Base-by-base conservation (phyloP, 805 yeast species). In the Candida gorgasii region DNA sequence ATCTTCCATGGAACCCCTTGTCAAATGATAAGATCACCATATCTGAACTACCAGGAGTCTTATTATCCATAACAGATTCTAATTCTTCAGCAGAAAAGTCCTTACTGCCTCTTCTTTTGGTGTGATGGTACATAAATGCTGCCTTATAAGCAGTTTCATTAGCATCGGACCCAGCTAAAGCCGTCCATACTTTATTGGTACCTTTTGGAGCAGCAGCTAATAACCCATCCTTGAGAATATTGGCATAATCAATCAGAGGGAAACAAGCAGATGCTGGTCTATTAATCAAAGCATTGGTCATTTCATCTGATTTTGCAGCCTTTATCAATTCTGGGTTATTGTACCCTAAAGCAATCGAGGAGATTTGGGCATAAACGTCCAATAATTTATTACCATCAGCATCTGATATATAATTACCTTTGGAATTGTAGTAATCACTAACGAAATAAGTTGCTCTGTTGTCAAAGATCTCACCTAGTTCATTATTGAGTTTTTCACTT, bases 111-210 rank as follows among this genome's bases (percentile, higher is more conserved):
- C 88, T 74, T 48, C 64, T 67, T 49, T 74, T 71, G 22, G 79
- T 73, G 51, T 76, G 80, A 58, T 75, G 79, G 59, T 76, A 79
- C 78, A 82, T 80, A 57, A 80, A 80, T 1, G 85, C 86, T 12
- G 88, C 88, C 53, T 82, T 82, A 63, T 72, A 80, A 1, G 88
- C 88, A 46, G 81, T 72, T 58, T 82, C 88, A 51, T 82, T 82
- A 41, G 87, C 87, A 59, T 78, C 81, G 2, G 87, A 80, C 36
- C 88, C 87, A 13, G 82, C 72, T 38, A 79, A 69, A 7, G 84
- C 83, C 13, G 86, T 79, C 82, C 86, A 80, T 15, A 82, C 78
- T 48, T 73, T 68, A 42, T 63, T 60, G 59, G 76, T 73, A 9
- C 86, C 86, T 42, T 75, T 72, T 42, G 87, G 88, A 27, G 87